phyloP scores from a whole-genome alignment of 192 early-diverging fungal species.

The Rhizoclosmatium globosum region DNA sequence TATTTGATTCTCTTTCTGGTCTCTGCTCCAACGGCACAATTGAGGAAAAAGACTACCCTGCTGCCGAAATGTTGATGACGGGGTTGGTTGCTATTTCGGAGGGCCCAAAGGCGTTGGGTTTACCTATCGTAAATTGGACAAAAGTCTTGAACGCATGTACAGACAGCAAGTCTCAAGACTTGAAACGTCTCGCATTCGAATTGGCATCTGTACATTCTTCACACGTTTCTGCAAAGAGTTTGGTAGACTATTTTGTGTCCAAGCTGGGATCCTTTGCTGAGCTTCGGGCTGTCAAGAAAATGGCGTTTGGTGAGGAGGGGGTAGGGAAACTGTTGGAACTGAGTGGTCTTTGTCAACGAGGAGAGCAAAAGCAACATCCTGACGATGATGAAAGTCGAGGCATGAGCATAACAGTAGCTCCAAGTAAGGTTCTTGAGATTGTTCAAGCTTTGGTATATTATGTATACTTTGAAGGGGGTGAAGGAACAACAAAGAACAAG shows the following conservation, averaged over 20 bases:
- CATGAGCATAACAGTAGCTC: background rate
- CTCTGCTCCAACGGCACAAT: background rate
- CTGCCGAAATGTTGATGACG: background rate
- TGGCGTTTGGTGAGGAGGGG: conserved; percentile 6
- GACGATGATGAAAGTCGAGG: background rate
- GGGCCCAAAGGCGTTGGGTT: background rate
- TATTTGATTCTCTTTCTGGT: conserved; percentile 3
- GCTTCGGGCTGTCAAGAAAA: background rate
- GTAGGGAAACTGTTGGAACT: conserved; percentile 22
- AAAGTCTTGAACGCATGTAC: background rate
- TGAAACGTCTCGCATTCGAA: background rate
- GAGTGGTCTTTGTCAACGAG: background rate
- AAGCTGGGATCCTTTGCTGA: background rate
- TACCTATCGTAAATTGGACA: conserved; percentile 17
- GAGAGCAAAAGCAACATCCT: background rate
- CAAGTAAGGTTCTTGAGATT: conserved; percentile 24
- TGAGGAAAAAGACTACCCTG: background rate
- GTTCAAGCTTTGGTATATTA: conserved; percentile 3
- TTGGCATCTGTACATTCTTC: conserved; percentile 3
- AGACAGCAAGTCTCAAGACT: background rate
- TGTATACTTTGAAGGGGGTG: background rate
- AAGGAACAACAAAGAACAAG: background rate
- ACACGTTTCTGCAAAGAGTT: conserved; percentile 1
- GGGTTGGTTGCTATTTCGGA: background rate
- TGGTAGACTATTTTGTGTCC: conserved; percentile 29